phyloP scores from a whole-genome alignment of 2,329 filamentous ascomycete species.

The Aspergillus sp. region DNA sequence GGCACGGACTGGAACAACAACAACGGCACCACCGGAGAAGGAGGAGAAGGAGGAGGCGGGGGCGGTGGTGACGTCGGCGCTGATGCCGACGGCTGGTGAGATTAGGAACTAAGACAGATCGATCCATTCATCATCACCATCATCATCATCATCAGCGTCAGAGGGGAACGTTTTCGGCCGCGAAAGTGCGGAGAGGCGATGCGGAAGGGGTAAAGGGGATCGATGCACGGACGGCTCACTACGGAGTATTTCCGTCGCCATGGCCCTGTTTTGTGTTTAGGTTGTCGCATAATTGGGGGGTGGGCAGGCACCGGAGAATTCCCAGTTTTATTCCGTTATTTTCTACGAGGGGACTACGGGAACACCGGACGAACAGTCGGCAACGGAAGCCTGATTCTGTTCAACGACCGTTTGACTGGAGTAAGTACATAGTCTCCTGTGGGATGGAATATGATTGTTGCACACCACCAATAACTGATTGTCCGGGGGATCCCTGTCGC shows the following conservation, averaged over 20 bases:
- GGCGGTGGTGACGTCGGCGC: conserved; percentile 3
- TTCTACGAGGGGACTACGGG: not conserved
- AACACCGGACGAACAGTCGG: not conserved
- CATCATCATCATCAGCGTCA: too few relatives aligned
- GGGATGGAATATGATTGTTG: too few relatives aligned
- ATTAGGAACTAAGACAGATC: not conserved
- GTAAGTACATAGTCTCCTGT: too few relatives aligned
- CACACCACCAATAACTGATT: too few relatives aligned
- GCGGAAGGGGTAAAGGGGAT: not conserved
- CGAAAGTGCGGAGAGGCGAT: not conserved
- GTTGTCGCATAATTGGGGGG: not conserved
- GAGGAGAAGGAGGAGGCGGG: too few relatives aligned
- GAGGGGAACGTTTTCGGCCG: not conserved
- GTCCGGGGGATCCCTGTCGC: too few relatives aligned
- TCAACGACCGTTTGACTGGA: not conserved
- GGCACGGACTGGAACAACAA: not conserved
- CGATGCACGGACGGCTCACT: too few relatives aligned
- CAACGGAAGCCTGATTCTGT: not conserved
- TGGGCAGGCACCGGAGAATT: not conserved
- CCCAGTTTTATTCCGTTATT: not conserved
- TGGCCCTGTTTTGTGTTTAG: not conserved
- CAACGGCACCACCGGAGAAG: too few relatives aligned
- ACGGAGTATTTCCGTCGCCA: not conserved
- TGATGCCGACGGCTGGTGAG: conserved; percentile 8
- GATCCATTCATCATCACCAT: too few relatives aligned